These are phyloP conservation scores for Aspergillus sp. DNA, from an alignment of 2,329 filamentous ascomycete genomes.

Conservation along the genomic window DNA sequence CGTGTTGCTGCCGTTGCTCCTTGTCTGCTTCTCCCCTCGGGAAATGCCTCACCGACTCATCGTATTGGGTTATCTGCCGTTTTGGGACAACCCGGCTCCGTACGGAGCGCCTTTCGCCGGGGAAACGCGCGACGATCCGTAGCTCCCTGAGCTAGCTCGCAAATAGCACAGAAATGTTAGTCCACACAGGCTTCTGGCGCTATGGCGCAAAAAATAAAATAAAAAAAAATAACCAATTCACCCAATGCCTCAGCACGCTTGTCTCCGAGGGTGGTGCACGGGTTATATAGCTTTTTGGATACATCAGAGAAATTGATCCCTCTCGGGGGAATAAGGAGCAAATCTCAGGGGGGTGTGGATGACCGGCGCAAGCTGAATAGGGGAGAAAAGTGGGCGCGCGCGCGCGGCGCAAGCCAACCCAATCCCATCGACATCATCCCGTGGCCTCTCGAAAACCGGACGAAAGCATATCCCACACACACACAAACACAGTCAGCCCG, in stretches of 20 bases:
- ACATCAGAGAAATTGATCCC: conserved; percentile 15
- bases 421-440: background rate
- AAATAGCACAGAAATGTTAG: too few species aligned
- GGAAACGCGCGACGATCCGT: background rate
- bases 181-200: background rate
- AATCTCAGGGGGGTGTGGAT: background rate
- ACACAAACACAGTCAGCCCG: background rate
- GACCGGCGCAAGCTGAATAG: background rate
- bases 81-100: conserved; percentile 7
- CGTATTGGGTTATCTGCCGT: conserved; percentile 3
- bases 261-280: conserved; percentile 1
- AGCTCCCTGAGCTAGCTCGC: conserved; percentile 7
- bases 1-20: background rate
- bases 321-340: background rate
- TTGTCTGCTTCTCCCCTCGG: background rate
- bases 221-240: too few species aligned
- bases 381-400: too few species aligned
- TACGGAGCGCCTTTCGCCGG: background rate
- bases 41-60: conserved; percentile 10
- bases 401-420: background rate
- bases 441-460: background rate
- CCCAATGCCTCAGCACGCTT: background rate
- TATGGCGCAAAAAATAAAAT: background rate
- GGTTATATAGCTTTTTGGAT: conserved; percentile 15
- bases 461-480: background rate